Evolutionary conservation across 441 rosid genomes (phyloP).

Genomic region (Pelargonium citronellum): DNA sequence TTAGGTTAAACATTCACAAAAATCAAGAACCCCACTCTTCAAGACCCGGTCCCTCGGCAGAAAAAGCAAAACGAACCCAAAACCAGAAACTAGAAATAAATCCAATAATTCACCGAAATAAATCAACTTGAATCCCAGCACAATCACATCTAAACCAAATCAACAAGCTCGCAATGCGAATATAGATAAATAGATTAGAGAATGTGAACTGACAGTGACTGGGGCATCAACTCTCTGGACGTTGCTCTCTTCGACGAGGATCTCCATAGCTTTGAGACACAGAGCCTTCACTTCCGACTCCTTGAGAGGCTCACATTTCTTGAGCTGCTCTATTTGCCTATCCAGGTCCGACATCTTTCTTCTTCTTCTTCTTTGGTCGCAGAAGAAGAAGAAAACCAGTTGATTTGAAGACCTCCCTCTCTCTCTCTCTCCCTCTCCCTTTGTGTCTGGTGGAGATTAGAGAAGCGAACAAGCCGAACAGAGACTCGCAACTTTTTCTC

Average conservation of each 20-base stretch:
- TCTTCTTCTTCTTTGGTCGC: background rate
- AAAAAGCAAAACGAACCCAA: constrained; percentile 1
- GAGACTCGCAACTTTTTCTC: constrained; percentile 1
- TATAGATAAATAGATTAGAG: background rate
- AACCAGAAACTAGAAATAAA: background rate
- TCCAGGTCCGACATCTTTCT: constrained; percentile 82
- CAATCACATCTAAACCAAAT: constrained; percentile 9
- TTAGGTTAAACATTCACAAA: background rate
- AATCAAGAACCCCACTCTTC: background rate
- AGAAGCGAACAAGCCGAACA: background rate
- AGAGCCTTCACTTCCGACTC: constrained; percentile 91
- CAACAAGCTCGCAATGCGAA: background rate
- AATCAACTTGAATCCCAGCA: background rate
- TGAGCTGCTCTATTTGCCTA: constrained; percentile 84
- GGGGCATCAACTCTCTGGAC: constrained; percentile 96
- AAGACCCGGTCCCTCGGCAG: background rate
- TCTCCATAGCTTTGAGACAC: constrained; percentile 93
- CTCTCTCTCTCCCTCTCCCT: background rate
- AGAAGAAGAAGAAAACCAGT: background rate
- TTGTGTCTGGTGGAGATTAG: constrained; percentile 4
- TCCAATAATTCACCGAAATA: background rate
- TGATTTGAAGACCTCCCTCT: background rate
- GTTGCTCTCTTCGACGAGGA: constrained; percentile 92
- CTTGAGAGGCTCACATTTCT: constrained; percentile 82
- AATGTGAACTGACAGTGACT: constrained; percentile 49